These are phyloP conservation scores for Myxozyma vanderwaltii DNA, from an alignment of 805 yeast species.

Conservation along the genomic window DNA sequence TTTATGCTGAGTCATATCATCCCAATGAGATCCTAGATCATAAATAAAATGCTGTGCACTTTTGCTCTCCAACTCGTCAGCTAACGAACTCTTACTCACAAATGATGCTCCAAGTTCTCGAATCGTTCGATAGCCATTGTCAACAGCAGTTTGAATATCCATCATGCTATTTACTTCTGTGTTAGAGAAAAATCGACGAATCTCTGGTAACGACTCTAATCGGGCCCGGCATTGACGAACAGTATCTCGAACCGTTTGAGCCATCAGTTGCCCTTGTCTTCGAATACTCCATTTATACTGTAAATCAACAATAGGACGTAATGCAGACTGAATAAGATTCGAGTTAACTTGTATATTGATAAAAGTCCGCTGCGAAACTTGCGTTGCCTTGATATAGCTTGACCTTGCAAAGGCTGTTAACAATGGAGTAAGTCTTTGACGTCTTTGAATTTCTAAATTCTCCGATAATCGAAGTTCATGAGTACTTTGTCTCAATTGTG, in stretches of 20 bases:
- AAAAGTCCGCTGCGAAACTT: conserved; percentile 7
- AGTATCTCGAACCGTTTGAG: background rate
- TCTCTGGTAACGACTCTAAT: background rate
- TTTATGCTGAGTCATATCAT: conserved; percentile 2
- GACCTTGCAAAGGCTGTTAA: conserved; percentile 4
- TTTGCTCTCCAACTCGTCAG: conserved; percentile 5
- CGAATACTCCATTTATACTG: background rate
- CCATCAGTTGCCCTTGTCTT: background rate
- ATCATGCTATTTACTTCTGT: background rate
- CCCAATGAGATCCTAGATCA: conserved; percentile 3
- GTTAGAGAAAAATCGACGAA: background rate
- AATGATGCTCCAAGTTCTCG: background rate
- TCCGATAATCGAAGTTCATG: background rate
- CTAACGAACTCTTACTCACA: background rate
- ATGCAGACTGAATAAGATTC: background rate
- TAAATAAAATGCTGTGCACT: background rate
- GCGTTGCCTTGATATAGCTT: conserved; percentile 1
- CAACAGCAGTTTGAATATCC: background rate
- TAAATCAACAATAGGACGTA: conserved; percentile 1
- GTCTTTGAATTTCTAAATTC: conserved; percentile 2
- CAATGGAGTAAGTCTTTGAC: conserved; percentile 1
- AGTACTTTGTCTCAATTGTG: background rate
- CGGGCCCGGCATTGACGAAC: background rate
- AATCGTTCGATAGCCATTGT: background rate
- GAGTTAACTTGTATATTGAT: conserved; percentile 3